Evolutionary conservation across 2,329 filamentous ascomycete genomes (phyloP).

Genomic region (Trichoderma cornu-damae): DNA sequence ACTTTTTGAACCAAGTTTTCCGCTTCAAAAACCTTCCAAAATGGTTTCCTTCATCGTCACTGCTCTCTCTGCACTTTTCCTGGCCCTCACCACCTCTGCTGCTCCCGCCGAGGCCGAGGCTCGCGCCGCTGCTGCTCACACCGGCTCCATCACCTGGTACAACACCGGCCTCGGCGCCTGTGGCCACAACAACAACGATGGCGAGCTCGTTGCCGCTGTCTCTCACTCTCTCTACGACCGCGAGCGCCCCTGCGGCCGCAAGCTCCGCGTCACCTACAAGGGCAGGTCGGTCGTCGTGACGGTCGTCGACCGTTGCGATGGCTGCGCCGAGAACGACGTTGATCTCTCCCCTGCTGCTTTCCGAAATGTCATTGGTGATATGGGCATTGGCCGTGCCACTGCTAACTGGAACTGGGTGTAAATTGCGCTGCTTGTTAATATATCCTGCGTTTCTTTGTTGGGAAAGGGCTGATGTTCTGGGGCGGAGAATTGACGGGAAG

Average conservation of each 20-base stretch:
- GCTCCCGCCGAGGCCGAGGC: constrained; percentile 2
- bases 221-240: constrained; percentile 64
- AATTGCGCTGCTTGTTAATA: background rate
- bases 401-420: constrained; percentile 29
- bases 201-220: constrained; percentile 61
- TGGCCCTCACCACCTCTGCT: constrained; percentile 12
- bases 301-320: constrained; percentile 63
- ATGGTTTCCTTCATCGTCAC: constrained; percentile 15
- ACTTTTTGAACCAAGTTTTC: background rate
- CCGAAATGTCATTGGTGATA: constrained; percentile 37
- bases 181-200: constrained; percentile 49
- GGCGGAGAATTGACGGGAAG: background rate
- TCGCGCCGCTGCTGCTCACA: background rate
- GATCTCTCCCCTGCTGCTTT: constrained; percentile 47
- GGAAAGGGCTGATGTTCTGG: background rate
- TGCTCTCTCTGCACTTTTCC: background rate
- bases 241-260: constrained; percentile 53
- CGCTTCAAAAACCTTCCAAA: background rate
- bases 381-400: constrained; percentile 24
- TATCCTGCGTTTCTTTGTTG: background rate
- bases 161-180: constrained; percentile 63
- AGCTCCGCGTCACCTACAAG: constrained; percentile 55
- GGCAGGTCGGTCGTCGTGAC: constrained; percentile 49
- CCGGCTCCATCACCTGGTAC: constrained; percentile 48
- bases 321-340: constrained; percentile 43